Evolutionary conservation across 2,329 filamentous ascomycete species (phyloP).

Genomic region (Aspergillus unguis): DNA sequence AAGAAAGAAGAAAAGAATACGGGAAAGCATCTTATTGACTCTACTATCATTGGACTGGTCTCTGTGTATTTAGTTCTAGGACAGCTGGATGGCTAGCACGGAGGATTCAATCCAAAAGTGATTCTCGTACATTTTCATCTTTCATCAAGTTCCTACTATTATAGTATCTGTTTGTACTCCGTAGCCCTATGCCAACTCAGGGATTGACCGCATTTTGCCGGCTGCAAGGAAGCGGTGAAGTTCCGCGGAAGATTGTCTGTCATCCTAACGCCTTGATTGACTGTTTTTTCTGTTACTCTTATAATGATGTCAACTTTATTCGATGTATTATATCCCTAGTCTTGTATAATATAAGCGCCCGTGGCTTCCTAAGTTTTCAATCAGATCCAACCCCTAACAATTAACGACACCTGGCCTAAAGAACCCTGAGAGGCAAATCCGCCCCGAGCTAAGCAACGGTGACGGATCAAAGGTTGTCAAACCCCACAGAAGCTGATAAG

Average conservation of each 20-base stretch:
- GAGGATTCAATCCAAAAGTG: conserved; percentile 16
- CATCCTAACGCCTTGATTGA: no score
- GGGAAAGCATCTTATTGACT: conserved; percentile 17
- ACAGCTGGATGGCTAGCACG: conserved; percentile 18
- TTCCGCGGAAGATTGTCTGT: no score
- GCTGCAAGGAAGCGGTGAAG: background rate
- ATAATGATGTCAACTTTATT: background rate
- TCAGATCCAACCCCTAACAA: background rate
- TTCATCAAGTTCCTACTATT: no score
- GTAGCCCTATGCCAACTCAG: no score
- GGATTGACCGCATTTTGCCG: background rate
- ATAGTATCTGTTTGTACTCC: no score
- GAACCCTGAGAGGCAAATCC: background rate
- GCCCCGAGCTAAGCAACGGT: background rate
- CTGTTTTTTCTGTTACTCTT: background rate
- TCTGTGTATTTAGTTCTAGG: conserved; percentile 29
- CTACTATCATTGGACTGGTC: conserved; percentile 19
- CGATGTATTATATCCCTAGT: background rate
- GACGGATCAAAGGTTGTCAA: background rate
- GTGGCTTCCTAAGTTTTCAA: background rate
- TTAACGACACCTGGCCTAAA: conserved; percentile 9
- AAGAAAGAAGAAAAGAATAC: conserved; percentile 20
- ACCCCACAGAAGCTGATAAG: conserved; percentile 11
- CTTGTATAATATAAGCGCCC: background rate
- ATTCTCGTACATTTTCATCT: conserved; percentile 11